Evolutionary conservation across 2,329 filamentous ascomycete genomes (phyloP).

Genomic region (Trichoderma atroviride): DNA sequence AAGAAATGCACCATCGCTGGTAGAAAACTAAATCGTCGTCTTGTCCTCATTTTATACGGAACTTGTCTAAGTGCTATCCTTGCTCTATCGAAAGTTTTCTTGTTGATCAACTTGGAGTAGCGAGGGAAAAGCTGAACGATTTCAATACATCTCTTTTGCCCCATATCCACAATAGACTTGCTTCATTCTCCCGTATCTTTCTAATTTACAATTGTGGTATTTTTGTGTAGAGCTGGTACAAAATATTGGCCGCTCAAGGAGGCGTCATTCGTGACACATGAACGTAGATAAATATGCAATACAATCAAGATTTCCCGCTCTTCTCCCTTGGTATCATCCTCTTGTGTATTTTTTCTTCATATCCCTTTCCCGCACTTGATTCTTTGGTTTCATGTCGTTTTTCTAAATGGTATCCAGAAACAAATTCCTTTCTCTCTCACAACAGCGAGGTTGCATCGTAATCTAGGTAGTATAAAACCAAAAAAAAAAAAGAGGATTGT

Average conservation of each 20-base stretch:
- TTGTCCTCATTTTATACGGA: background rate
- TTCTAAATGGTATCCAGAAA: conserved; percentile 11
- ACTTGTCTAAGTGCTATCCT: background rate
- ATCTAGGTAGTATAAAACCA: background rate
- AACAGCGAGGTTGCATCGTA: background rate
- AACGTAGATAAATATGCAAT: background rate
- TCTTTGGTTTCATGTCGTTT: background rate
- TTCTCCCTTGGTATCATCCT: background rate
- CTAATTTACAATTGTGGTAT: background rate
- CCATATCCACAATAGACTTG: background rate
- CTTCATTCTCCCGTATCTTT: background rate
- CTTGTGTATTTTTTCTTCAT: no score
- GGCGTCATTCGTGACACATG: background rate
- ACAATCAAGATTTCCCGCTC: background rate
- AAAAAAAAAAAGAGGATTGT: background rate
- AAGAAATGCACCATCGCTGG: conserved; percentile 9
- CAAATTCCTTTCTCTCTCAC: background rate
- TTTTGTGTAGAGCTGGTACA: background rate
- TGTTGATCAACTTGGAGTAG: background rate
- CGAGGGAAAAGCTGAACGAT: no score
- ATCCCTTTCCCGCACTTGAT: background rate
- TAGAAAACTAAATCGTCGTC: background rate
- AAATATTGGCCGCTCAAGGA: background rate
- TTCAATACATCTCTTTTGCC: background rate
- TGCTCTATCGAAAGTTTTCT: background rate